Evolutionary conservation across 129 eudicot species (phyloP).

Genomic region (Dittrichia graveolens): DNA sequence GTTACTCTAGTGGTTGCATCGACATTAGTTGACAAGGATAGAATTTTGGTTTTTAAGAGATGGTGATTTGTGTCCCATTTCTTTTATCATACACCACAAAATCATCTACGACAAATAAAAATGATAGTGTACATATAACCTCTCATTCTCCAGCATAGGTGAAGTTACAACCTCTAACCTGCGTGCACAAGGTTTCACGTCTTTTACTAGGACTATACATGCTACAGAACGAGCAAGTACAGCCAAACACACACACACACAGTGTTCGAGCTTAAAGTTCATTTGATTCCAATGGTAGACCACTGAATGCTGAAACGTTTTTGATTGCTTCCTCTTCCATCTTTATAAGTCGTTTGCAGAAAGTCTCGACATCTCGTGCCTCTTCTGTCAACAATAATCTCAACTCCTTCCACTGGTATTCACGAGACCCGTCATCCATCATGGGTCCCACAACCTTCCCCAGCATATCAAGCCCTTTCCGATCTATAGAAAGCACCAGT

Average conservation of each 20-base stretch:
- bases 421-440: slow-evolving; percentile 55
- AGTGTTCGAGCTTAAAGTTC: slow-evolving; percentile 7
- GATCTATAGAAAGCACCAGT: slow-evolving; percentile 60
- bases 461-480: slow-evolving; percentile 79
- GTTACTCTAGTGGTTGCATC: not conserved
- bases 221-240: not conserved
- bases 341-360: slow-evolving; percentile 68
- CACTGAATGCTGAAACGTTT: slow-evolving; percentile 55
- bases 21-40: not conserved
- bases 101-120: not conserved
- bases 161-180: not conserved
- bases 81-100: not conserved
- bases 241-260: not conserved
- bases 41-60: not conserved
- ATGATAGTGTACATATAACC: not conserved
- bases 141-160: not conserved
- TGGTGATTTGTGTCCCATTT: not conserved
- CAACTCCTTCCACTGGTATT: slow-evolving; percentile 71
- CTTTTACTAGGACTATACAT: too few relatives aligned
- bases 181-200: not conserved
- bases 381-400: slow-evolving; percentile 59
- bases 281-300: slow-evolving; percentile 40
- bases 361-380: slow-evolving; percentile 63
- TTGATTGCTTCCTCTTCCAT: slow-evolving; percentile 77
- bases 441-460: slow-evolving; percentile 65